Evolutionary conservation across 1,284 basidiomycete genomes (phyloP).

Genomic region (Fomes fomentarius): DNA sequence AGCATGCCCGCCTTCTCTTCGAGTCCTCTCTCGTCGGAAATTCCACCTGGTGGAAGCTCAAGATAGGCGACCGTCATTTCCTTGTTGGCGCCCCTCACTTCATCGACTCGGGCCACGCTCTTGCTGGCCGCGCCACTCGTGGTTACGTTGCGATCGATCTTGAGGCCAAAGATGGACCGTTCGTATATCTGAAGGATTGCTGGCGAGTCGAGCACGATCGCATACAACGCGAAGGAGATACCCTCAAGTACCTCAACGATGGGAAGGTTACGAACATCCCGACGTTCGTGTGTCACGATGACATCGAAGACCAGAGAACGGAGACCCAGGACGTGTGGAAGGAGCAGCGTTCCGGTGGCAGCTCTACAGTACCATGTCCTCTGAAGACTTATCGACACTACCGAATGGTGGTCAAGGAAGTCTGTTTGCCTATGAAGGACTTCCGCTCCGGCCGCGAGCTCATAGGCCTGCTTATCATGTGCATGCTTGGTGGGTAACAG

Average conservation of each 20-base stretch:
- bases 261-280: conserved; percentile 23
- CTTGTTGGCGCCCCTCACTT: conserved; percentile 11
- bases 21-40: background rate
- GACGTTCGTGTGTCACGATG: conserved; percentile 10
- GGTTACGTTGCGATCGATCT: conserved; percentile 7
- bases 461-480: background rate
- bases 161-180: background rate
- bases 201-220: conserved; percentile 5
- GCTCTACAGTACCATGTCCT: background rate
- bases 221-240: conserved; percentile 6
- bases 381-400: background rate
- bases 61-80: background rate
- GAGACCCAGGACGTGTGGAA: background rate
- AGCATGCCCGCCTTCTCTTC: no score
- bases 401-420: background rate
- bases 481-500: background rate
- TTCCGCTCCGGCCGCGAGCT: background rate
- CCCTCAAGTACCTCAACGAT: conserved; percentile 2
- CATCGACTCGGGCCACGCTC: background rate
- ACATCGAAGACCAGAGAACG: conserved; percentile 9
- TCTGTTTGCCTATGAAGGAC: background rate
- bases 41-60: background rate
- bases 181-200: conserved; percentile 11
- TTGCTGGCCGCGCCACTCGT: conserved; percentile 3
- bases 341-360: background rate